Evolutionary conservation across 768 basidiomycete species (phyloP).

Genomic region (Cyclocybe aegerita): DNA sequence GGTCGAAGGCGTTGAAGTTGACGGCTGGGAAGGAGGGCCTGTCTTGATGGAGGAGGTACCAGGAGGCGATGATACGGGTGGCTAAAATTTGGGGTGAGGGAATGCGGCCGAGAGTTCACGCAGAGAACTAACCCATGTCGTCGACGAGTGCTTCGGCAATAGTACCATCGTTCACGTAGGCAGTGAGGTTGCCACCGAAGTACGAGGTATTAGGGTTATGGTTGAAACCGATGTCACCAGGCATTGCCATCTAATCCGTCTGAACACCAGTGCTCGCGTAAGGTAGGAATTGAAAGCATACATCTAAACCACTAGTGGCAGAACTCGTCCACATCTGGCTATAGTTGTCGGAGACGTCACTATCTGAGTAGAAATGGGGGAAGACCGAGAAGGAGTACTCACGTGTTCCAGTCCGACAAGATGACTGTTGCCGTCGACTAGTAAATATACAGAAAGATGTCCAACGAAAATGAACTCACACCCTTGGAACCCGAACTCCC

Average conservation of each 20-base stretch:
- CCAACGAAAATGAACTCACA: slow-evolving; percentile 35
- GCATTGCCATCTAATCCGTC: slow-evolving; percentile 64
- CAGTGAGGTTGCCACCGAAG: slow-evolving; percentile 68
- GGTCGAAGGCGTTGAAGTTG: slow-evolving; percentile 70
- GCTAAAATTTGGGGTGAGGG: slow-evolving; percentile 35
- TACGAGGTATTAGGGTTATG: slow-evolving; percentile 44
- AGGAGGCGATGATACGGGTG: slow-evolving; percentile 71
- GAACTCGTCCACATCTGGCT: slow-evolving; percentile 47
- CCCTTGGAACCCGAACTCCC: slow-evolving; percentile 76
- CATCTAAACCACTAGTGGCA: slow-evolving; percentile 63
- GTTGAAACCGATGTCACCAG: slow-evolving; percentile 51
- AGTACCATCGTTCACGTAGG: slow-evolving; percentile 68
- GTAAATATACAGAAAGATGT: background rate
- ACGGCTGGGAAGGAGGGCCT: slow-evolving; percentile 54
- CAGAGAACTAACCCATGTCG: slow-evolving; percentile 63
- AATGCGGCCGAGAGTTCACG: background rate
- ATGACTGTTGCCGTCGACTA: slow-evolving; percentile 37
- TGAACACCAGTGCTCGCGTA: background rate
- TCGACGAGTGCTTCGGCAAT: slow-evolving; percentile 65
- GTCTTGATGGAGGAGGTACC: slow-evolving; percentile 71
- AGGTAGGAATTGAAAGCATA: slow-evolving; percentile 26
- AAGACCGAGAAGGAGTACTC: slow-evolving; percentile 14
- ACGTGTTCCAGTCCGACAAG: slow-evolving; percentile 76
- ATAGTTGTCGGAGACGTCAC: slow-evolving; percentile 9
- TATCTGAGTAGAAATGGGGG: background rate